Conservation (phyloP, 495 filamentous ascomycete genomes). For the Podospora bellae-mahoneyi region DNA sequence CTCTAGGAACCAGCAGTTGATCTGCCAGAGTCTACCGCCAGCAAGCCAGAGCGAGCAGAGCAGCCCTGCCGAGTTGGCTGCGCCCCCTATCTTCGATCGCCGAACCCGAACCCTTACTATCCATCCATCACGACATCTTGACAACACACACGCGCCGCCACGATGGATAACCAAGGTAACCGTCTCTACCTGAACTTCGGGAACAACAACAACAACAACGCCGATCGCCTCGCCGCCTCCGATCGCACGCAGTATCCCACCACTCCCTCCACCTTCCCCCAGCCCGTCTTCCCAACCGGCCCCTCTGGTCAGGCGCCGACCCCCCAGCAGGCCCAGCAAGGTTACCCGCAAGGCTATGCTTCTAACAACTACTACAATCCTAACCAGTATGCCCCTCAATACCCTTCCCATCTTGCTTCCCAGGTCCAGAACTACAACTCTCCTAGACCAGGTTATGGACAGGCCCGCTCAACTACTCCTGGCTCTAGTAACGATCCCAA, state of each 20-base stretch:
- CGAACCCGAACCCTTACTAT: background rate
- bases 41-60: background rate
- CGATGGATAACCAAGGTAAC: constrained; percentile 54
- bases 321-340: constrained; percentile 38
- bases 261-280: constrained; percentile 92
- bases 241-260: constrained; percentile 83
- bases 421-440: constrained; percentile 32
- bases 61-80: background rate
- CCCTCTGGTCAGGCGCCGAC: constrained; percentile 29
- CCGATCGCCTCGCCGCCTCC: constrained; percentile 61
- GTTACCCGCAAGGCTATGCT: constrained; percentile 37
- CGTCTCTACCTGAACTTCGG: constrained; percentile 72
- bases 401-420: constrained; percentile 31
- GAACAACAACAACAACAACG: constrained; percentile 65
- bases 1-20: constrained; percentile 9
- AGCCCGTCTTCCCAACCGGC: constrained; percentile 63
- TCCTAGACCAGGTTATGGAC: constrained; percentile 48
- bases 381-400: constrained; percentile 39
- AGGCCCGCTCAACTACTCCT: constrained; percentile 54
- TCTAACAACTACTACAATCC: constrained; percentile 34
- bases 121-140: background rate
- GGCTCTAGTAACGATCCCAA: constrained; percentile 63
- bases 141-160: constrained; percentile 20
- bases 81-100: background rate
- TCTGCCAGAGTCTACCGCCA: background rate